A percentile compares a stretch with the other conserved stretches of the same genome.
Conservation (phyloP, 176 grass and related monocot species). For the Pontederia crassipes region DNA sequence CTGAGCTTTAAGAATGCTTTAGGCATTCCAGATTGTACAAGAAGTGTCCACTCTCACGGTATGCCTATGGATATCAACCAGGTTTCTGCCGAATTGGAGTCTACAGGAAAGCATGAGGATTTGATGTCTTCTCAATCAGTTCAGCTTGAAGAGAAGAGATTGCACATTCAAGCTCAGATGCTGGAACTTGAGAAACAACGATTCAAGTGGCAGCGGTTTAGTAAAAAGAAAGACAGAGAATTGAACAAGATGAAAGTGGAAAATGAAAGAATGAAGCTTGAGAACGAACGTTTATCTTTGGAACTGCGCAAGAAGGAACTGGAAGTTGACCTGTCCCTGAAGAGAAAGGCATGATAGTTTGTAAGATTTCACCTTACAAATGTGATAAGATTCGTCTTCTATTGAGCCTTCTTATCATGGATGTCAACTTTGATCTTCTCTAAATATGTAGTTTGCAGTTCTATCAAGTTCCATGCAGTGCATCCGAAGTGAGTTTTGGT, state of each 20-base stretch:
- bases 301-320: conserved; percentile 42
- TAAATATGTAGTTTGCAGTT: too few species aligned
- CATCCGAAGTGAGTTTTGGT: too few species aligned
- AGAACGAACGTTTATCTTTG: conserved; percentile 42
- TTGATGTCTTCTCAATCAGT: neutral
- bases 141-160: conserved; percentile 6
- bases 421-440: too few species aligned
- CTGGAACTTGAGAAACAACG: conserved; percentile 38
- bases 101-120: conserved; percentile 15
- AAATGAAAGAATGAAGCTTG: conserved; percentile 48
- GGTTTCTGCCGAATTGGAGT: conserved; percentile 1
- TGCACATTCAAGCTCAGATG: conserved; percentile 40
- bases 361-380: neutral
- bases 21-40: neutral
- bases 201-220: conserved; percentile 44
- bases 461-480: too few species aligned
- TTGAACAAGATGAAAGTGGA: conserved; percentile 45
- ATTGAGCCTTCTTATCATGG: too few species aligned
- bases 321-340: conserved; percentile 35
- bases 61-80: conserved; percentile 7
- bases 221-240: conserved; percentile 57
- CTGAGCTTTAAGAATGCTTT: neutral
- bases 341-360: neutral
- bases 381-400: too few species aligned
- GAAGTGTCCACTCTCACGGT: neutral